phyloP scores from a whole-genome alignment of 768 basidiomycete species.

The Tulasnella sp. region DNA sequence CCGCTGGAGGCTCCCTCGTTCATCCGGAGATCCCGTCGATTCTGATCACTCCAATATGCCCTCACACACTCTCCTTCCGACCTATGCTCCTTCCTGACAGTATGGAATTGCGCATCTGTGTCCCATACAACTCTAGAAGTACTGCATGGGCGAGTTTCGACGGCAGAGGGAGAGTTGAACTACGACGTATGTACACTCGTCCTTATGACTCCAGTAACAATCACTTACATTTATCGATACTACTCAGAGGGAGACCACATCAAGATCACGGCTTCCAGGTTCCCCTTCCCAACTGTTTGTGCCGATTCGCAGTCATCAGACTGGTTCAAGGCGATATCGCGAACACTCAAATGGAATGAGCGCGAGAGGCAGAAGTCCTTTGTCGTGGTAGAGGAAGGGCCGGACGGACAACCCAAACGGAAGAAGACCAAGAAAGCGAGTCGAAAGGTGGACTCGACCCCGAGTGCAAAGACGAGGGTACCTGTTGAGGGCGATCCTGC shows the following conservation, averaged over 20 bases:
- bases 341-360: constrained; percentile 98
- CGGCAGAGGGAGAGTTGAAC: constrained; percentile 89
- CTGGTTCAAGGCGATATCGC: constrained; percentile 96
- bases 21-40: constrained; percentile 97
- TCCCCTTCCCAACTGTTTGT: constrained; percentile 97
- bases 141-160: constrained; percentile 99
- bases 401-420: constrained; percentile 30
- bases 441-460: constrained; percentile 7
- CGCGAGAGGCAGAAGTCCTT: constrained; percentile 97
- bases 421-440: constrained; percentile 16
- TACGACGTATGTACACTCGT: constrained; percentile 60
- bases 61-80: constrained; percentile 95
- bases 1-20: constrained; percentile 93
- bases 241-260: constrained; percentile 93
- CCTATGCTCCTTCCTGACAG: constrained; percentile 98
- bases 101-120: constrained; percentile 96
- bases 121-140: constrained; percentile 96
- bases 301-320: constrained; percentile 96
- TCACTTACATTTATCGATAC: constrained; percentile 10
- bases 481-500: neutral
- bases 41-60: constrained; percentile 94
- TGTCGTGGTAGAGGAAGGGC: constrained; percentile 89
- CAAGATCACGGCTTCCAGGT: constrained; percentile 93
- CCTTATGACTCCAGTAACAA: constrained; percentile 3
- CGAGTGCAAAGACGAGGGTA: constrained; percentile 8